A percentile compares a stretch with the other conserved stretches of the same genome.
Conservation (phyloP, 169 alveolate genomes). For the Eimeria nieschulzi region DNA sequence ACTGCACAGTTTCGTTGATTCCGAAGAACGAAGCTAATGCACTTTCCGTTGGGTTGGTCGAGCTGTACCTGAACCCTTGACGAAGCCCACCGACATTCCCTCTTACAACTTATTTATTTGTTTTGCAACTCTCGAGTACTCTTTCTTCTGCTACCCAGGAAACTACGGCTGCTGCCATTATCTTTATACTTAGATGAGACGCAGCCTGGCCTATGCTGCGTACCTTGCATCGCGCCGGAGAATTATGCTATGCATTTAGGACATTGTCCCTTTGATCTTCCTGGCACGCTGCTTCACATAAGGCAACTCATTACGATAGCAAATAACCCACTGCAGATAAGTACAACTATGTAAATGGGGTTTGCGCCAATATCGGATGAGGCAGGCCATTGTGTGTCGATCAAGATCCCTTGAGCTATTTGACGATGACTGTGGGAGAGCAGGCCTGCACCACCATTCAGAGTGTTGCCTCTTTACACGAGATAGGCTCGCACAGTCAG, state of each 20-base stretch:
- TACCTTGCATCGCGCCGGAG: too few relatives aligned
- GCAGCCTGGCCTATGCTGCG: too few relatives aligned
- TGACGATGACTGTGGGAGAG: constrained; percentile 43
- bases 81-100: constrained; percentile 69
- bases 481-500: background rate
- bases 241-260: too few relatives aligned
- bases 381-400: background rate
- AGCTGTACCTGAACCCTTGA: constrained; percentile 65
- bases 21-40: constrained; percentile 57
- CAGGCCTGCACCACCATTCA: constrained; percentile 70
- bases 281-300: too few relatives aligned
- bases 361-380: background rate
- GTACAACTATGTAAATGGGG: background rate
- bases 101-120: constrained; percentile 40
- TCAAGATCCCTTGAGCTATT: constrained; percentile 68
- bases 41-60: constrained; percentile 73
- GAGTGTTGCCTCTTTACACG: background rate
- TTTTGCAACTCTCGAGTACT: background rate
- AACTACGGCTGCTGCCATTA: too few relatives aligned
- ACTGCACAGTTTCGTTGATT: constrained; percentile 64
- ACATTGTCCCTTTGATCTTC: too few relatives aligned
- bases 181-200: too few relatives aligned
- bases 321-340: too few relatives aligned
- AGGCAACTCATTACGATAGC: too few relatives aligned
- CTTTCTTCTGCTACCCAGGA: background rate